These are phyloP conservation scores for Fusarium tanahbumbuense DNA, from an alignment of 2,329 filamentous ascomycete genomes.

Conservation along the genomic window DNA sequence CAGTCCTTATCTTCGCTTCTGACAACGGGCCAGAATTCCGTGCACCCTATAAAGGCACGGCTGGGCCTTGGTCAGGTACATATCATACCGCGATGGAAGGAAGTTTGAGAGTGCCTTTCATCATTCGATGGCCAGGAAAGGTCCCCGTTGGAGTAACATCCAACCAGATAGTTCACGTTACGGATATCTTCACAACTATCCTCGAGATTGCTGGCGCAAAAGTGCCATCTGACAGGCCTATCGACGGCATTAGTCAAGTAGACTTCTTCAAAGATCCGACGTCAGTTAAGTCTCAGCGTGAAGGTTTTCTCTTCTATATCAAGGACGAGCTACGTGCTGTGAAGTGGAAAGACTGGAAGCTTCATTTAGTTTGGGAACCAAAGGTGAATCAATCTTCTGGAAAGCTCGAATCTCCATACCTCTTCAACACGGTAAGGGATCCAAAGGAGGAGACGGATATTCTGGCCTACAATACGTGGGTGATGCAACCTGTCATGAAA, in stretches of 20 bases:
- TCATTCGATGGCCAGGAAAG: constrained; percentile 50
- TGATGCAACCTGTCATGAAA: constrained; percentile 48
- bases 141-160: constrained; percentile 44
- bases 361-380: constrained; percentile 52
- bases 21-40: constrained; percentile 53
- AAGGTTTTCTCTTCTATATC: constrained; percentile 51
- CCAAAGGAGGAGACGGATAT: constrained; percentile 52
- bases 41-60: constrained; percentile 48
- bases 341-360: constrained; percentile 53
- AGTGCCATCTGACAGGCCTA: constrained; percentile 45
- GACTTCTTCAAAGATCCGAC: constrained; percentile 44
- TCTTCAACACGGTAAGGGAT: constrained; percentile 49
- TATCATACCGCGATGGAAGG: constrained; percentile 54
- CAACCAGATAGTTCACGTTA: constrained; percentile 51
- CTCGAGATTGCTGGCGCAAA: constrained; percentile 41
- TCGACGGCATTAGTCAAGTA: constrained; percentile 49
- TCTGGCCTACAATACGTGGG: constrained; percentile 49
- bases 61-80: constrained; percentile 51
- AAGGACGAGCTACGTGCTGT: constrained; percentile 51
- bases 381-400: constrained; percentile 50
- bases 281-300: constrained; percentile 25
- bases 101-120: constrained; percentile 51
- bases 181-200: constrained; percentile 50
- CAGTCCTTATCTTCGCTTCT: constrained; percentile 51
- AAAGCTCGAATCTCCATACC: constrained; percentile 49